These are phyloP conservation scores for Solanum sitiens DNA, from an alignment of 257 asterid species.

Conservation along the genomic window DNA sequence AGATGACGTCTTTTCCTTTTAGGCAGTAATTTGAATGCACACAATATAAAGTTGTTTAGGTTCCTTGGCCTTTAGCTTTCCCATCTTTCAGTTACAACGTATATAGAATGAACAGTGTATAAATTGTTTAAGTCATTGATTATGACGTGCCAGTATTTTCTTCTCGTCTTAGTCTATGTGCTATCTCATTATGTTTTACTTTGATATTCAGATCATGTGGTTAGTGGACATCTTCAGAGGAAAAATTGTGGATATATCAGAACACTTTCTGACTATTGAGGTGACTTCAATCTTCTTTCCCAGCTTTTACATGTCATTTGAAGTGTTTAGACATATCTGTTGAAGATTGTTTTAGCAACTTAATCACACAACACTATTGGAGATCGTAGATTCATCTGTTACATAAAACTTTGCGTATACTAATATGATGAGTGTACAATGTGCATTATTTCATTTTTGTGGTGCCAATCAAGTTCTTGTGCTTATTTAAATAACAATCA, in stretches of 20 bases:
- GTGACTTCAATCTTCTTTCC: constrained; percentile 20
- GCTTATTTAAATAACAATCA: background rate
- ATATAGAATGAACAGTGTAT: background rate
- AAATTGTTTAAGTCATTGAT: background rate
- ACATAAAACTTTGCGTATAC: background rate
- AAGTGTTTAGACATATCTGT: background rate
- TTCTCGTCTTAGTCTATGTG: background rate
- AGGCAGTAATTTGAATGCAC: background rate
- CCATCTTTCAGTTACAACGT: background rate
- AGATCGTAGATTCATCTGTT: background rate
- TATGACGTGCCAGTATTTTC: background rate
- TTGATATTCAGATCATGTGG: constrained; percentile 62
- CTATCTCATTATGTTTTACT: constrained; percentile 3
- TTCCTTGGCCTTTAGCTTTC: background rate
- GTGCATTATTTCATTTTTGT: background rate
- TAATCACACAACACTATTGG: background rate
- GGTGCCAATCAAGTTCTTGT: background rate
- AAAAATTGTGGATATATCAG: constrained; percentile 71
- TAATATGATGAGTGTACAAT: background rate
- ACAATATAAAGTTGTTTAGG: background rate
- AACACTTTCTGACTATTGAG: constrained; percentile 66
- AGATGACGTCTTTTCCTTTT: background rate
- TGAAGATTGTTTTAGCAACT: background rate
- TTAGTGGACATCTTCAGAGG: constrained; percentile 71
- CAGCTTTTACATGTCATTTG: constrained; percentile 7